These are phyloP conservation scores for Oxytropis ochrocephala DNA, from an alignment of 306 rosid species.

Conservation along the genomic window DNA sequence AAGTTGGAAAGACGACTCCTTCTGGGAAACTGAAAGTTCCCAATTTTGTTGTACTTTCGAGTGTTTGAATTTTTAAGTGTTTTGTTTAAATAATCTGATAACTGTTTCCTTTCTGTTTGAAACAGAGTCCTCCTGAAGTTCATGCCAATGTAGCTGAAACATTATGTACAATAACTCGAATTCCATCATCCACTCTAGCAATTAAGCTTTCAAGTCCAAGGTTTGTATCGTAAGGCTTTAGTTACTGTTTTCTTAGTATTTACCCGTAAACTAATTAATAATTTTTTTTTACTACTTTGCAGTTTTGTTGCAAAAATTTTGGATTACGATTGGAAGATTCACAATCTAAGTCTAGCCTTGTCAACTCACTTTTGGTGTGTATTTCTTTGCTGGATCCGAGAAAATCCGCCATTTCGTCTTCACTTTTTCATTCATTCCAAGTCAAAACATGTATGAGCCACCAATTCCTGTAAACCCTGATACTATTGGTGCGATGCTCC, in stretches of 20 bases:
- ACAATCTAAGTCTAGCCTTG: constrained; percentile 69
- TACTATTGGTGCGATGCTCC: constrained; percentile 88
- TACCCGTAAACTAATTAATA: constrained; percentile 2
- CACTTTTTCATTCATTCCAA: constrained; percentile 72
- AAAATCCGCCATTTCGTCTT: constrained; percentile 59
- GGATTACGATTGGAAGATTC: constrained; percentile 81
- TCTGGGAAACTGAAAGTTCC: background rate
- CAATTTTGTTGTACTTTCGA: background rate
- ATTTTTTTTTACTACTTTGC: constrained; percentile 26
- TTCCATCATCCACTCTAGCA: constrained; percentile 82
- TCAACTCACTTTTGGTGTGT: constrained; percentile 85
- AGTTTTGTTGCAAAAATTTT: constrained; percentile 82
- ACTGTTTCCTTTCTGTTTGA: constrained; percentile 10
- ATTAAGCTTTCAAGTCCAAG: constrained; percentile 89
- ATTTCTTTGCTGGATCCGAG: constrained; percentile 94
- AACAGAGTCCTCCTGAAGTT: constrained; percentile 88
- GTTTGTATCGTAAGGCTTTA: constrained; percentile 36
- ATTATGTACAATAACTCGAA: constrained; percentile 73
- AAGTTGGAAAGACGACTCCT: background rate
- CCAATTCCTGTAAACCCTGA: constrained; percentile 72
- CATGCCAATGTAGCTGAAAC: constrained; percentile 96
- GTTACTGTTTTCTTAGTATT: background rate
- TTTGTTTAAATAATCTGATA: background rate
- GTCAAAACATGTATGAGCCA: constrained; percentile 76
- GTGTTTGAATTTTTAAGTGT: background rate